A percentile compares a stretch with the other conserved stretches of the same genome.
These are phyloP conservation scores for Lactarius hatsudake DNA, from an alignment of 768 basidiomycete genomes.

Conservation along the genomic window DNA sequence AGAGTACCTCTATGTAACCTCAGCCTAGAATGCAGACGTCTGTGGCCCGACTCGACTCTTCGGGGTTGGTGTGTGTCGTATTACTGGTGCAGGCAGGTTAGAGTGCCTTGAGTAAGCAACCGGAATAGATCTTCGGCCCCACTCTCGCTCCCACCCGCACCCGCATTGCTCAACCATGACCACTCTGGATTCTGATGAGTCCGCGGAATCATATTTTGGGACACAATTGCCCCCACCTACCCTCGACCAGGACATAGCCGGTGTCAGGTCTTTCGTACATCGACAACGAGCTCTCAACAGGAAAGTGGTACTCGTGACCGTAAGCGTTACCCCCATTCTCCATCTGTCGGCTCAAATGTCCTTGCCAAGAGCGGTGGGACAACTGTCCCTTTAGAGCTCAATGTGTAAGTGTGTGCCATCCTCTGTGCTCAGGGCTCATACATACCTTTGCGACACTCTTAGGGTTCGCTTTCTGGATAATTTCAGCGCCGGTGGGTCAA, in stretches of 20 bases:
- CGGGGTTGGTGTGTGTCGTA: background rate
- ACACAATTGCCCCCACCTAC: constrained; percentile 77
- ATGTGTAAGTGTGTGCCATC: constrained; percentile 71
- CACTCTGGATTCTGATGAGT: constrained; percentile 6
- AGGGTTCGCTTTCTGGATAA: constrained; percentile 99
- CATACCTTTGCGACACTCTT: constrained; percentile 30
- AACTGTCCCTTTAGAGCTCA: constrained; percentile 96
- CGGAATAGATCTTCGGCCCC: background rate
- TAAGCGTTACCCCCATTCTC: constrained; percentile 41
- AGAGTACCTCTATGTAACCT: background rate
- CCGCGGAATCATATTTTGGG: constrained; percentile 82
- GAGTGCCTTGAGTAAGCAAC: background rate
- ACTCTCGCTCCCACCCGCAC: background rate
- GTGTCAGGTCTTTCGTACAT: constrained; percentile 65
- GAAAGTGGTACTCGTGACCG: constrained; percentile 91
- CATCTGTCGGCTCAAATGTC: background rate
- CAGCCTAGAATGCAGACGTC: background rate
- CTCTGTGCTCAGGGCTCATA: constrained; percentile 22
- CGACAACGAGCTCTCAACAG: constrained; percentile 61
- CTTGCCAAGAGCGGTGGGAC: constrained; percentile 87
- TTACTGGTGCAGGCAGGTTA: no score
- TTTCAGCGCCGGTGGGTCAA: constrained; percentile 84
- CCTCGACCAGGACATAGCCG: constrained; percentile 64
- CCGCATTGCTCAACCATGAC: constrained; percentile 2
- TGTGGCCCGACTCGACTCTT: background rate